Percentiles rank a stretch among this genome's conserved stretches.
phyloP scores from a whole-genome alignment of 1,139 yeast species.

The Kurtzmaniella natalensis region DNA sequence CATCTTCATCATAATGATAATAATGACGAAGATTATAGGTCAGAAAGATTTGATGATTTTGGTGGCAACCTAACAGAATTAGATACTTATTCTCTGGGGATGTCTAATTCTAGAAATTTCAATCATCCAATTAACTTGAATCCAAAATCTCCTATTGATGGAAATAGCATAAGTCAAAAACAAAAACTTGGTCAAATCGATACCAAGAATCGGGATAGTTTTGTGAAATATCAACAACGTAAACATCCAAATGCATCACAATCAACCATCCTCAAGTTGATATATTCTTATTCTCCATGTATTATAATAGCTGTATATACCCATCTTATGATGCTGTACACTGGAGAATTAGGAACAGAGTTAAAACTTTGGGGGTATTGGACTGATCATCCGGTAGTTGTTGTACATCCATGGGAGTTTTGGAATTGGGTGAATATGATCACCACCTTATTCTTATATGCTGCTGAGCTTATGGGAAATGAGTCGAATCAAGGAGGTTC shows the following conservation, averaged over 20 bases:
- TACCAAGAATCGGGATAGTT: not conserved
- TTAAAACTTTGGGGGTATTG: conserved; percentile 57
- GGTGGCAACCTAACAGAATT: too few species aligned
- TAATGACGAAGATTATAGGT: too few species aligned
- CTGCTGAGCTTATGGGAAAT: conserved; percentile 61
- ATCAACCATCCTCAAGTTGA: conserved; percentile 50
- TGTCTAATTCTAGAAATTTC: too few species aligned
- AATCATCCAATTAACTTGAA: too few species aligned
- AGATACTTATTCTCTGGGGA: too few species aligned
- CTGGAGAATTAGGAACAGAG: conserved; percentile 67
- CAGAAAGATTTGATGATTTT: too few species aligned
- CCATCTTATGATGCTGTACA: conserved; percentile 85
- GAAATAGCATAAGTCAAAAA: too few species aligned
- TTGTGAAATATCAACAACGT: not conserved
- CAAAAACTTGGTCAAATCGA: too few species aligned
- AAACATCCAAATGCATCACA: conserved; percentile 18
- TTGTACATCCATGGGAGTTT: conserved; percentile 81
- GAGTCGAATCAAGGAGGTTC: conserved; percentile 28
- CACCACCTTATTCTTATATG: conserved; percentile 72
- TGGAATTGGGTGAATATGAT: conserved; percentile 97
- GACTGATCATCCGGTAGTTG: conserved; percentile 18
- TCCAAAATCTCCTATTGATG: too few species aligned
- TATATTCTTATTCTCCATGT: conserved; percentile 90
- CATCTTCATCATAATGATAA: too few species aligned
- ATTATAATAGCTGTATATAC: conserved; percentile 92